Conservation (phyloP, 768 basidiomycete species). For the Tylopilus vinaceipallidus region DNA sequence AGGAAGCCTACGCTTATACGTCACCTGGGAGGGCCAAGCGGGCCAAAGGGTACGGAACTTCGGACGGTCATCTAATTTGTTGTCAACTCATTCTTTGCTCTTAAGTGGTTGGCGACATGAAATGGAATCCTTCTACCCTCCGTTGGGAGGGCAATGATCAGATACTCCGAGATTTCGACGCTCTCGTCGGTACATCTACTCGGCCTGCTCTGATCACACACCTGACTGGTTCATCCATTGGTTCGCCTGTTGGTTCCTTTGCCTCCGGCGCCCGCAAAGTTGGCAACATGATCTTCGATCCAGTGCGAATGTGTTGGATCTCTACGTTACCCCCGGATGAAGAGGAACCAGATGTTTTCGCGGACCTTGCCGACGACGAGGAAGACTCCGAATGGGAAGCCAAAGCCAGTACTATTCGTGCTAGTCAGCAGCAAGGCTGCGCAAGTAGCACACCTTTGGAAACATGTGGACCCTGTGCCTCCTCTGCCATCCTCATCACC, state of each 20-base stretch:
- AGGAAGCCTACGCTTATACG: conserved; percentile 88
- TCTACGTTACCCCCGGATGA: conserved; percentile 82
- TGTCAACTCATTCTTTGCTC: conserved; percentile 15
- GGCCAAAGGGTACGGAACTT: conserved; percentile 75
- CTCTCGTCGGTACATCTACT: conserved; percentile 72
- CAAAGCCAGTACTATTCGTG: conserved; percentile 79
- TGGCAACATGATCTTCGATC: conserved; percentile 98
- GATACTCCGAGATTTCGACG: conserved; percentile 86
- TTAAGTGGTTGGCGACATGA: conserved; percentile 95
- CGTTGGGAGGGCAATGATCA: conserved; percentile 99
- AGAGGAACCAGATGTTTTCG: conserved; percentile 95
- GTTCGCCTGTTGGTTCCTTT: conserved; percentile 73
- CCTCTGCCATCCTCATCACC: conserved; percentile 35
- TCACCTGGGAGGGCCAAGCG: conserved; percentile 64
- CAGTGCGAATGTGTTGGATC: conserved; percentile 92
- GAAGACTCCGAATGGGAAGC: conserved; percentile 69
- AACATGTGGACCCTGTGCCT: conserved; percentile 22
- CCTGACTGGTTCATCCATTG: conserved; percentile 82
- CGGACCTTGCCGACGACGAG: conserved; percentile 89
- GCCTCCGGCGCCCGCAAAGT: conserved; percentile 83
- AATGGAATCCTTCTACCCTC: conserved; percentile 86
- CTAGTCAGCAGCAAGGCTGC: conserved; percentile 45
- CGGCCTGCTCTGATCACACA: conserved; percentile 96
- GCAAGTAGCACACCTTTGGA: conserved; percentile 26
- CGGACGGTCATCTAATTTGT: neutral